Evolutionary conservation across 2,329 filamentous ascomycete species (phyloP).

Genomic region (Colletotrichum viniferum): DNA sequence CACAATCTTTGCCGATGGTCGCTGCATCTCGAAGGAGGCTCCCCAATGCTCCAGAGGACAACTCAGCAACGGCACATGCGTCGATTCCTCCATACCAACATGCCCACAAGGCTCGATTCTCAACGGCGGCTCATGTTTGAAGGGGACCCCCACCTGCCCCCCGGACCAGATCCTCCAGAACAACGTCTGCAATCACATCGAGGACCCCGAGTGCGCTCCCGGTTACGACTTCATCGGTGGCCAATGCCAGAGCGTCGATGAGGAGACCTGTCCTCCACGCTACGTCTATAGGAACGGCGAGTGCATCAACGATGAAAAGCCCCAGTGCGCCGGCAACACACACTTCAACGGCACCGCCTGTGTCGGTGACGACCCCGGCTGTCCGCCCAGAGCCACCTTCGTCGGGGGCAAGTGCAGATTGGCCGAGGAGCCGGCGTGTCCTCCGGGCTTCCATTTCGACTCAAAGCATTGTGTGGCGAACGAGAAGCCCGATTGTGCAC

Average conservation of each 20-base stretch:
- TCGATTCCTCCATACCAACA: fast-evolving
- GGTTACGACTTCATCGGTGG: not conserved
- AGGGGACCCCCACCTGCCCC: not conserved
- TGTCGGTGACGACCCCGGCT: not conserved
- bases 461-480: not conserved
- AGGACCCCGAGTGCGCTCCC: not conserved
- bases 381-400: not conserved
- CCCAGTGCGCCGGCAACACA: not conserved
- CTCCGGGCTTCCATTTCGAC: not conserved
- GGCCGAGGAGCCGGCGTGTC: not conserved
- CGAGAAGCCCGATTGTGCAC: not conserved
- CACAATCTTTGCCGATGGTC: not conserved
- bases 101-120: not conserved
- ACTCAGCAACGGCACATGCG: not conserved
- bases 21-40: fast-evolving
- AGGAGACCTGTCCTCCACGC: not conserved
- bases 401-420: not conserved
- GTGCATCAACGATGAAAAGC: not conserved
- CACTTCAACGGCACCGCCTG: not conserved
- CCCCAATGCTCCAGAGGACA: not conserved
- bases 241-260: not conserved
- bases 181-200: not conserved
- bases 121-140: not conserved
- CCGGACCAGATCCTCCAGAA: not conserved
- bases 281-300: not conserved